Base-by-base conservation (phyloP, 148 eudicot genomes). In the Tetragonia tetragonoides region DNA sequence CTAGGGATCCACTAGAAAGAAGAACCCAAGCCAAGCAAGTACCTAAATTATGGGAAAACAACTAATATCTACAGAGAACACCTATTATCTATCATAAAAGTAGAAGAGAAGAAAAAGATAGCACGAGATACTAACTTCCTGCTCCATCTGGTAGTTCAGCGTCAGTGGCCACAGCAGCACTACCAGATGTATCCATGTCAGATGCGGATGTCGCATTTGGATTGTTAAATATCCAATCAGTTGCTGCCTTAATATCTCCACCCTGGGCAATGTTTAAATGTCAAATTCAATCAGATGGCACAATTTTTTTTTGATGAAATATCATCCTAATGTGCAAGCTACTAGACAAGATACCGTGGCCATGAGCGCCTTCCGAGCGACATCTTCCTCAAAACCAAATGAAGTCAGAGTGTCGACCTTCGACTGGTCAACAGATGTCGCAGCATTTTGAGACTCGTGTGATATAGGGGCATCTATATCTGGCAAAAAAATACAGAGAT, bases 171-270 rank as follows among this genome's bases (percentile, higher is more conserved):
- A 59, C 80, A 57, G 85, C 53, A 46, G 82, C 75, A 74, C 92
- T 79, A 79, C 84, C 88, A 59, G 93, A 83, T 53, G 93, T 81
- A 77, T 92, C 97, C 92, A 88, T 88, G 78, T 86, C 85, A 5
- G 93, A 86, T 3, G 88, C 40, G 37, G 83, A 81, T 57, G 89
- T 66, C 10, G 85, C 87, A 84, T 85, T 75, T 60, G 88, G 90
- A 68, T 84, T 86, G 80, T 84, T 90, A 82, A 95, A 91, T 83
- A 95, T 93, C 99, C 97, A 95, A 73, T 95, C 97, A 44, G 99
- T 93, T 79, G 99, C 97, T 90, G 82, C 90, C 85, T 91, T 97
- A 57, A 95, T 88, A 83, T 95, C 97, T 83, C 93, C 93, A 80
- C 91, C 97, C 99, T 95, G 84, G 51, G 66, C 51, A 72, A 82